These are phyloP conservation scores for Telopea speciosissima DNA, from an alignment of 177 flowering plant species.

Conservation along the genomic window DNA sequence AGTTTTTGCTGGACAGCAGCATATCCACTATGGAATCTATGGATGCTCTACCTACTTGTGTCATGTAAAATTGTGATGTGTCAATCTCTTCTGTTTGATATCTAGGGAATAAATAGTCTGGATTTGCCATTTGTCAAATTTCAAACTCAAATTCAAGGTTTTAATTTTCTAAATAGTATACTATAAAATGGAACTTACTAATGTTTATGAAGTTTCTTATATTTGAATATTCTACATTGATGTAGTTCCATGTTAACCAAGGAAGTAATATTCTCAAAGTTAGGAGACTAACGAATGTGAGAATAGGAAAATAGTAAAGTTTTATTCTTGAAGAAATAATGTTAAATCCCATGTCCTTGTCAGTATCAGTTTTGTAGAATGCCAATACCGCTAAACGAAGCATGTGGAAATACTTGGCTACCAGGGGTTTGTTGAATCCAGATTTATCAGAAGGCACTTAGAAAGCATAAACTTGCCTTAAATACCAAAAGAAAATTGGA, in stretches of 20 bases:
- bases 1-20: too few relatives aligned
- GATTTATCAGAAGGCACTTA: background rate
- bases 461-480: background rate
- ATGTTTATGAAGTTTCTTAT: background rate
- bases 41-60: too few relatives aligned
- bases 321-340: background rate
- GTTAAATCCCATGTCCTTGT: background rate
- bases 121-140: too few relatives aligned
- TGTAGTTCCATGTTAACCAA: background rate
- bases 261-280: background rate
- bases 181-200: background rate
- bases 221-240: background rate
- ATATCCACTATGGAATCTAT: too few relatives aligned
- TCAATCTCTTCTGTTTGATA: too few relatives aligned
- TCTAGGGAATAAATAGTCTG: too few relatives aligned
- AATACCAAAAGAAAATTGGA: background rate
- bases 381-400: background rate
- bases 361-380: background rate
- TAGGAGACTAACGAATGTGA: background rate
- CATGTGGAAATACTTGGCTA: background rate
- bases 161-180: too few relatives aligned
- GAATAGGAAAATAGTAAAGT: background rate
- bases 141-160: too few relatives aligned
- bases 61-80: too few relatives aligned
- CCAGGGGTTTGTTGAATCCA: background rate